These are phyloP conservation scores for Botrytis galanthina DNA, from an alignment of 2,329 filamentous ascomycete genomes.

Conservation along the genomic window DNA sequence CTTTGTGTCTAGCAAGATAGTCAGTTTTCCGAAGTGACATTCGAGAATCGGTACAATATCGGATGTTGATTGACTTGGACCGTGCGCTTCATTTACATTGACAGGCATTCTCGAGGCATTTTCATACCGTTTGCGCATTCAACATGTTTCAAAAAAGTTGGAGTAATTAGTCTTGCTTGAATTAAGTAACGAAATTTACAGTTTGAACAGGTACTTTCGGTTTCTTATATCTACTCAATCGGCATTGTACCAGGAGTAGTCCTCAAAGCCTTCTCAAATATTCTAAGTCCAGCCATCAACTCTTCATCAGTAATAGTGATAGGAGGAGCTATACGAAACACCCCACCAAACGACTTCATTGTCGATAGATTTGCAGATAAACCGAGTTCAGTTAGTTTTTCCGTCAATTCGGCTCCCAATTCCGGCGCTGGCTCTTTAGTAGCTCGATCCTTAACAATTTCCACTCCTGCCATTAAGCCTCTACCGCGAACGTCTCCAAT, in stretches of 20 bases:
- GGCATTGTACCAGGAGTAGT: slow-evolving; percentile 20
- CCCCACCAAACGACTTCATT: slow-evolving; percentile 53
- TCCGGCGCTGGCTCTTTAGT: slow-evolving; percentile 48
- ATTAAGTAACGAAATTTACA: background rate
- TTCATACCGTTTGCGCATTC: background rate
- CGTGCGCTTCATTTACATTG: background rate
- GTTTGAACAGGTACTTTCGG: background rate
- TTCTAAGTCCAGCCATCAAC: slow-evolving; percentile 49
- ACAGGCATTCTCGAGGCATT: background rate
- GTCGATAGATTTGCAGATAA: slow-evolving; percentile 57
- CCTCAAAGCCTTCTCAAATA: slow-evolving; percentile 56
- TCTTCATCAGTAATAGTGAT: slow-evolving; percentile 54
- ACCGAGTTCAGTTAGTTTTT: slow-evolving; percentile 50
- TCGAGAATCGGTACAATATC: background rate
- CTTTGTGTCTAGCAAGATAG: background rate
- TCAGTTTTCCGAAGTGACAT: background rate
- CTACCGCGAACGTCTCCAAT: slow-evolving; percentile 61
- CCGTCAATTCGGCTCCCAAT: slow-evolving; percentile 48
- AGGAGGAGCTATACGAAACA: slow-evolving; percentile 59
- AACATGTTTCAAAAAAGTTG: background rate
- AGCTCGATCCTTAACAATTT: slow-evolving; percentile 52
- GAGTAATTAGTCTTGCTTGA: background rate
- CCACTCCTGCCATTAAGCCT: slow-evolving; percentile 57
- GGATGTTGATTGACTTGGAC: background rate
- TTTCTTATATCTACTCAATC: background rate